These are phyloP conservation scores for Mucor sp. DNA, from an alignment of 371 early-diverging fungal species.

Conservation along the genomic window DNA sequence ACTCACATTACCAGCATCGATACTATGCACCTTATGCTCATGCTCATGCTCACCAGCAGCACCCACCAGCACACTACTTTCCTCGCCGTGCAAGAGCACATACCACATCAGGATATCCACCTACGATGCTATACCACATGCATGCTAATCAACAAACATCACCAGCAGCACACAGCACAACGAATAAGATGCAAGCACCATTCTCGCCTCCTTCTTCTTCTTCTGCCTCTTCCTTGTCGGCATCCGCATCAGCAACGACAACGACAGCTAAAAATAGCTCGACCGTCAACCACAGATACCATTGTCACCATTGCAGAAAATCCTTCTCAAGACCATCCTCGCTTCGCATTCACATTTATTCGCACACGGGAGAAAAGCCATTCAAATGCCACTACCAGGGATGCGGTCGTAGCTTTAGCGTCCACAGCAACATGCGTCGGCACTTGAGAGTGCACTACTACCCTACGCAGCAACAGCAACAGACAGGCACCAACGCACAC, in stretches of 20 bases:
- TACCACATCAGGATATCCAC: constrained; percentile 34
- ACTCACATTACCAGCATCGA: not conserved
- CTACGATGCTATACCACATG: constrained; percentile 13
- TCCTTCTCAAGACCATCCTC: constrained; percentile 44
- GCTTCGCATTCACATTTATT: constrained; percentile 66
- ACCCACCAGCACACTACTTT: not conserved
- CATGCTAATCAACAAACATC: not conserved
- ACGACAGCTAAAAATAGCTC: not conserved
- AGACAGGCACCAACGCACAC: not conserved
- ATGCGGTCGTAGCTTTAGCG: constrained; percentile 74
- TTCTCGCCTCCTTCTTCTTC: not conserved
- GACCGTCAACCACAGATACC: constrained; percentile 13
- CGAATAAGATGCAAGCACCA: not conserved
- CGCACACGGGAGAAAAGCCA: constrained; percentile 80
- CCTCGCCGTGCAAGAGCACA: constrained; percentile 24
- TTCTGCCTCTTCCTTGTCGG: not conserved
- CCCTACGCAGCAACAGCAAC: constrained; percentile 1
- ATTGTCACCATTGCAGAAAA: constrained; percentile 31
- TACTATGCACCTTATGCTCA: not conserved
- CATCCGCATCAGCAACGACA: not conserved
- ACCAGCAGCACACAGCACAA: not conserved
- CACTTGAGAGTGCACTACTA: constrained; percentile 57
- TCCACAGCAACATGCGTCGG: constrained; percentile 75
- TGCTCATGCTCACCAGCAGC: not conserved
- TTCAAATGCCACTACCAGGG: constrained; percentile 61